phyloP scores from a whole-genome alignment of 2,329 filamentous ascomycete genomes.

The Claviceps quebecensis region DNA sequence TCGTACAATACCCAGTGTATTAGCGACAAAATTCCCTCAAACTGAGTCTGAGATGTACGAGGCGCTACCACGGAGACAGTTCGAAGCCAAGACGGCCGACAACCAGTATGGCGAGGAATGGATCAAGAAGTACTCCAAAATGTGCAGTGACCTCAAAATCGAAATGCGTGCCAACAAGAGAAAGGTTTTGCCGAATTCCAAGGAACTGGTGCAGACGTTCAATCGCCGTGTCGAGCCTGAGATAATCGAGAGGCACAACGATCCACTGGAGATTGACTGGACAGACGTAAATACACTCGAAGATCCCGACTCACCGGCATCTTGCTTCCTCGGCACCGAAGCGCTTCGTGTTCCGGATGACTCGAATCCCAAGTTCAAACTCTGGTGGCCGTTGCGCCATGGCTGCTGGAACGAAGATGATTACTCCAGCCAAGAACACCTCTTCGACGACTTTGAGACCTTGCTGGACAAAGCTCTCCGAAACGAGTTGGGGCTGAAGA shows the following conservation, averaged over 20 bases:
- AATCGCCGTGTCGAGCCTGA: conserved; percentile 77
- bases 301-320: conserved; percentile 45
- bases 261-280: conserved; percentile 88
- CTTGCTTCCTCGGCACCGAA: conserved; percentile 65
- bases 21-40: conserved; percentile 63
- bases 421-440: conserved; percentile 63
- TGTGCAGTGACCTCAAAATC: conserved; percentile 75
- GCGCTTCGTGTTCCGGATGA: conserved; percentile 80
- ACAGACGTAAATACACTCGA: conserved; percentile 61
- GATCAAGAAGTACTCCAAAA: conserved; percentile 60
- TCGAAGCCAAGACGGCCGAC: conserved; percentile 49
- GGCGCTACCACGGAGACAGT: conserved; percentile 59
- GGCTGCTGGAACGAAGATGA: conserved; percentile 86
- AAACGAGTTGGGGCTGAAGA: conserved; percentile 65
- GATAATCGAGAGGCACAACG: conserved; percentile 85
- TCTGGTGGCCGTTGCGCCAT: conserved; percentile 81
- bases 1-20: conserved; percentile 85
- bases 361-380: conserved; percentile 76
- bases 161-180: conserved; percentile 91
- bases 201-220: conserved; percentile 88
- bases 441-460: conserved; percentile 76
- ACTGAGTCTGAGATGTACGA: conserved; percentile 76
- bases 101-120: conserved; percentile 79
- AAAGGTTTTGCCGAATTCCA: conserved; percentile 91
- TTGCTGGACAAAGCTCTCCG: conserved; percentile 78